These are phyloP conservation scores for Lipomyces starkeyi DNA, from an alignment of 805 yeast genomes.

Conservation along the genomic window DNA sequence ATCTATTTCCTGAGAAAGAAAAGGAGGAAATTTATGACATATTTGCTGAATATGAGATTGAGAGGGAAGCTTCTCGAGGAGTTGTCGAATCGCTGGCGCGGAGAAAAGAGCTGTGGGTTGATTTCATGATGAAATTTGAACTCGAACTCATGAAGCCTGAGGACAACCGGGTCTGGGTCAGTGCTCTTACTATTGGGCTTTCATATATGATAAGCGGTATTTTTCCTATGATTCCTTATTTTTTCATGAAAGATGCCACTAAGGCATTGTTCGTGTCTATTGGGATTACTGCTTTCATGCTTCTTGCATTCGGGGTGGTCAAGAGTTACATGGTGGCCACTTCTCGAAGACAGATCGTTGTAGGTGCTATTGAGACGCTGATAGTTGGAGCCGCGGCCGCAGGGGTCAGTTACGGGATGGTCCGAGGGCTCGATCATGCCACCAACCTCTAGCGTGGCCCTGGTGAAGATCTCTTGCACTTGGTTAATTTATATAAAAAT, in stretches of 20 bases:
- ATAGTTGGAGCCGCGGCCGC: conserved; percentile 10
- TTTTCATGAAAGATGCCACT: conserved; percentile 73
- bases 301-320: conserved; percentile 81
- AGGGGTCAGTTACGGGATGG: conserved; percentile 11
- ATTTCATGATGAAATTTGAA: conserved; percentile 79
- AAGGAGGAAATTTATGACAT: conserved; percentile 10
- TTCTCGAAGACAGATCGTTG: not conserved
- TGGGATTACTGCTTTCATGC: conserved; percentile 78
- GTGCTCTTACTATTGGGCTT: conserved; percentile 80
- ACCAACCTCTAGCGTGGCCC: not conserved
- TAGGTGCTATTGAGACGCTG: conserved; percentile 11
- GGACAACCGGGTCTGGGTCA: conserved; percentile 78
- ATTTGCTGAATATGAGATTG: conserved; percentile 10
- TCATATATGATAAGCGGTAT: conserved; percentile 84
- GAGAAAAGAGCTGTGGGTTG: conserved; percentile 50
- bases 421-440: conserved; percentile 2
- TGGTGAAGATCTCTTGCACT: not conserved
- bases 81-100: conserved; percentile 3
- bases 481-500: too few relatives aligned
- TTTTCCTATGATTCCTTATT: conserved; percentile 81
- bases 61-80: not conserved
- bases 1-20: conserved; percentile 6
- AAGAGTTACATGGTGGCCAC: conserved; percentile 52
- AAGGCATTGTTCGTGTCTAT: conserved; percentile 79
- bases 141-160: conserved; percentile 86